A percentile compares a stretch with the other conserved stretches of the same genome.
These are phyloP conservation scores for Xylaria sp. DNA, from an alignment of 2,329 filamentous ascomycete species.

Conservation along the genomic window DNA sequence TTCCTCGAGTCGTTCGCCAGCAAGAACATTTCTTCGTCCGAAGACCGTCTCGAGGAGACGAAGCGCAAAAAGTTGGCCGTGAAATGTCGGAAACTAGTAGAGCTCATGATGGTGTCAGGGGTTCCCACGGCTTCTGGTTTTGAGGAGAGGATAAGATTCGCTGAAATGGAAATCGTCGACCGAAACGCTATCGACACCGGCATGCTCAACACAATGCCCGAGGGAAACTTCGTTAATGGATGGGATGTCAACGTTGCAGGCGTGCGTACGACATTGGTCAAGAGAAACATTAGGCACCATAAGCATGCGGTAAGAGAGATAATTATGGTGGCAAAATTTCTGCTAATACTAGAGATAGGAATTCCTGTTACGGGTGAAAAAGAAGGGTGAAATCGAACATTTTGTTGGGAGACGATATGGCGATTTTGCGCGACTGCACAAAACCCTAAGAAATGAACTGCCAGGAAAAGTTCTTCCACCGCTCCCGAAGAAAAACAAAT, in stretches of 20 bases:
- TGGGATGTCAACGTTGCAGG: slow-evolving; percentile 98
- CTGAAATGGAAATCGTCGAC: slow-evolving; percentile 96
- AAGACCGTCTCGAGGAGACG: slow-evolving; percentile 94
- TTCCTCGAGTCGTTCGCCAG: slow-evolving; percentile 97
- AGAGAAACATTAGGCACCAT: slow-evolving; percentile 88
- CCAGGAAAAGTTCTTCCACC: slow-evolving; percentile 90
- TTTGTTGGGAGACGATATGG: slow-evolving; percentile 89
- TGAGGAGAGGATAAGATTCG: slow-evolving; percentile 95
- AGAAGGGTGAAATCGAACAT: slow-evolving; percentile 76
- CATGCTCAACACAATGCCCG: slow-evolving; percentile 84
- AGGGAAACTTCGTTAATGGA: slow-evolving; percentile 91
- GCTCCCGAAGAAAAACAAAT: slow-evolving; percentile 91
- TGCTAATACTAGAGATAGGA: slow-evolving; percentile 63
- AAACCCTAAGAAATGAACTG: slow-evolving; percentile 81
- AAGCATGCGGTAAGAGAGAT: slow-evolving; percentile 79
- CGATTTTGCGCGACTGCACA: slow-evolving; percentile 84
- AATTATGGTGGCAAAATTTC: not conserved
- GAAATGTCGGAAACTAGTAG: slow-evolving; percentile 94
- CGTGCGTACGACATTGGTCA: slow-evolving; percentile 81
- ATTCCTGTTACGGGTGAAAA: slow-evolving; percentile 88
- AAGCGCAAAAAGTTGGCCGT: slow-evolving; percentile 91
- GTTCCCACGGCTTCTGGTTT: slow-evolving; percentile 96
- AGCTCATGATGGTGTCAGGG: slow-evolving; percentile 99
- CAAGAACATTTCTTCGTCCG: slow-evolving; percentile 96
- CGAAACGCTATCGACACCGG: slow-evolving; percentile 91